A percentile compares a stretch with the other conserved stretches of the same genome.
These are phyloP conservation scores for Cladophialophora immunda DNA, from an alignment of 2,329 filamentous ascomycete genomes.

Conservation along the genomic window DNA sequence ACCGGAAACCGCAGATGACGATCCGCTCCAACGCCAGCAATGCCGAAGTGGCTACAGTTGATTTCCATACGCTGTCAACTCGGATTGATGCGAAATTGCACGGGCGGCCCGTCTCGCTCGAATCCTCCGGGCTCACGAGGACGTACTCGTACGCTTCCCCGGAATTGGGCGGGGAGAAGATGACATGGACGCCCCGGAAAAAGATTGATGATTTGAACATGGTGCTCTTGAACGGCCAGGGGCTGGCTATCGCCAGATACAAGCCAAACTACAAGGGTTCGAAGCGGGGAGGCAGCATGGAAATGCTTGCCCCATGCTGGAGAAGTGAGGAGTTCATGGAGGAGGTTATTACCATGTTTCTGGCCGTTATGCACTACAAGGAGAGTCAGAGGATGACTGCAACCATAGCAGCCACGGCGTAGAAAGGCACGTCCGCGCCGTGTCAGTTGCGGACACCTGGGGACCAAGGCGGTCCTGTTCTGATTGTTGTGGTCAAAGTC, in stretches of 20 bases:
- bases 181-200: slow-evolving; percentile 16
- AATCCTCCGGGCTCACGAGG: background rate
- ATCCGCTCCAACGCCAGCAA: background rate
- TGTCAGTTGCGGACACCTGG: background rate
- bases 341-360: slow-evolving; percentile 11
- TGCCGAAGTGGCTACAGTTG: slow-evolving; percentile 8
- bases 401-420: background rate
- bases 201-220: slow-evolving; percentile 22
- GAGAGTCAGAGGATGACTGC: slow-evolving; percentile 7
- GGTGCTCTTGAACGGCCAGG: slow-evolving; percentile 16
- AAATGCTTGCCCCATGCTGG: slow-evolving; percentile 15
- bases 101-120: slow-evolving; percentile 1
- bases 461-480: background rate
- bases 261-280: slow-evolving; percentile 17
- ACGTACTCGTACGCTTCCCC: slow-evolving; percentile 17
- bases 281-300: slow-evolving; percentile 17
- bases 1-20: slow-evolving; percentile 17
- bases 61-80: slow-evolving; percentile 1
- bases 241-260: slow-evolving; percentile 19
- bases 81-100: slow-evolving; percentile 12
- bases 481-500: background rate
- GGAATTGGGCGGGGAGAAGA: slow-evolving; percentile 12
- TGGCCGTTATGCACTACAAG: slow-evolving; percentile 13
- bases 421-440: background rate
- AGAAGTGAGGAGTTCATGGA: slow-evolving; percentile 1